Base-by-base conservation (phyloP, 1,139 yeast species). In the Magnusiomyces fungicola region DNA sequence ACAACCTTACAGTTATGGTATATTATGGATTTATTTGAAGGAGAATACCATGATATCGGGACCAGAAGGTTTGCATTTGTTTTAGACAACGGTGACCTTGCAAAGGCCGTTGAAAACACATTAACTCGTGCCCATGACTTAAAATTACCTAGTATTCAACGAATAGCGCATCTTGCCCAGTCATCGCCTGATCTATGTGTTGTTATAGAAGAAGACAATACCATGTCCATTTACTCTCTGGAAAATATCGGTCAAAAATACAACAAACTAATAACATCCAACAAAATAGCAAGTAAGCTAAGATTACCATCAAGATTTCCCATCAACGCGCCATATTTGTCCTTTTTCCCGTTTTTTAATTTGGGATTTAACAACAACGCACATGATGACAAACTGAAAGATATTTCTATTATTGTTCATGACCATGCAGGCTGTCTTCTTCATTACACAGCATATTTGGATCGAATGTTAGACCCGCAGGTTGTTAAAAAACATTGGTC, bases 1-100 rank as follows among this genome's bases (percentile, higher is more conserved):
- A 32, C 48, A 3, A 78, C 76, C 50, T 73, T 83, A 9, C 80
- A 75, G 54, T 70, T 75, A 38, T 81, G 89, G 80, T 83, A 81
- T 0, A 65, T 74, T 1, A 57, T 82, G 16, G 75, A 79, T 55
- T 60, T 84, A 16, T 51, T 24, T 48, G 53, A 39, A 12, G 37
- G 49, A 44, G 50, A 30, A 53, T 52, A 36, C 55, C 41, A 45
- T 30, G 33, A 27, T 38, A 63, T 55, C 10, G 47, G 55, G 23
- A 58, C 55, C 12, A 62, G 63, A 47, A 69, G 71, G 37, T 75
- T 73, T 48, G 73, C 78, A 2, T 63, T 76, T 9, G 61, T 85
- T 1, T 64, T 86, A 3, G 95, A 86, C 58, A 81, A 77, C 58
- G 70, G 73, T 55, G 68, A 76, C 32, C 65, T 81, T 10, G 68